Evolutionary conservation across 345 rosid genomes (phyloP).

Genomic region (Camelina neglecta): DNA sequence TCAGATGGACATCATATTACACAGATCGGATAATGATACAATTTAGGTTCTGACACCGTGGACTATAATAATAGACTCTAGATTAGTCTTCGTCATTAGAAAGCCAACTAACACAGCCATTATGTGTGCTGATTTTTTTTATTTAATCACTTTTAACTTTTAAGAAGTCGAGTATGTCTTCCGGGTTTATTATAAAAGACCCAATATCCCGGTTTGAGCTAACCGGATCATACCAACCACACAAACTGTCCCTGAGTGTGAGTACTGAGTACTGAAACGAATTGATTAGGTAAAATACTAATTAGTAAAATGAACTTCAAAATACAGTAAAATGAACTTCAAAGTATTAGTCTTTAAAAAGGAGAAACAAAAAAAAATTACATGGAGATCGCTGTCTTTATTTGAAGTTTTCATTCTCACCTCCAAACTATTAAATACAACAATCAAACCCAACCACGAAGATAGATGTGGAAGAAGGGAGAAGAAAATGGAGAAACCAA

Average conservation of each 20-base stretch:
- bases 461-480: conserved; percentile 38
- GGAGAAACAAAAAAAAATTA: conserved; percentile 16
- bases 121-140: not conserved
- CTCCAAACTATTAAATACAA: conserved; percentile 47
- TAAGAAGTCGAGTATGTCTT: not conserved
- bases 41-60: not conserved
- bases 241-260: not conserved
- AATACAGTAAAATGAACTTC: not conserved
- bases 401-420: conserved; percentile 36
- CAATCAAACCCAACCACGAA: conserved; percentile 46
- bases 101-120: conserved; percentile 33
- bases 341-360: conserved; percentile 5
- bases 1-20: conserved; percentile 4
- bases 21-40: not conserved
- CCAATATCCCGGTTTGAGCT: not conserved
- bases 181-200: not conserved
- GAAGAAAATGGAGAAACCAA: conserved; percentile 31
- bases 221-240: conserved; percentile 17
- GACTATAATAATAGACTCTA: conserved; percentile 13
- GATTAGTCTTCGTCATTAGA: conserved; percentile 28
- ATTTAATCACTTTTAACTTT: not conserved
- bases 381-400: conserved; percentile 33
- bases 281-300: not conserved
- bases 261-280: not conserved
- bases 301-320: not conserved